A percentile compares a stretch with the other conserved stretches of the same genome.
Conservation (phyloP, 176 grass and related monocot genomes). For the Poa annua region DNA sequence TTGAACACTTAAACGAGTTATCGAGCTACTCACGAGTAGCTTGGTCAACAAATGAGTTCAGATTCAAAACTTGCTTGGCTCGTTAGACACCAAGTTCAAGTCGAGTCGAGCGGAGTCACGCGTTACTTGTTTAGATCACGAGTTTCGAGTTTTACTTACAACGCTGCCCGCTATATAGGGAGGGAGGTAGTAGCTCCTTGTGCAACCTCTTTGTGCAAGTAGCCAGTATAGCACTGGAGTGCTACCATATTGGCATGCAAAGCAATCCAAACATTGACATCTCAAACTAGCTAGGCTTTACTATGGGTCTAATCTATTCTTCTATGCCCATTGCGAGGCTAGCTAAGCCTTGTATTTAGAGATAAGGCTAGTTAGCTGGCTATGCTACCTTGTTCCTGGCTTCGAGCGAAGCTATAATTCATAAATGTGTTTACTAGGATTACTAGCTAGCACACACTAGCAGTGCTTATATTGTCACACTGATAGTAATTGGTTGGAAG, state of each 20-base stretch:
- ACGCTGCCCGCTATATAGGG: too few species aligned
- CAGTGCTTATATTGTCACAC: neutral
- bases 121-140: too few species aligned
- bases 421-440: neutral
- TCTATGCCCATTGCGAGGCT: neutral
- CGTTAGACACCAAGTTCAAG: too few species aligned
- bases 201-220: neutral
- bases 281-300: neutral
- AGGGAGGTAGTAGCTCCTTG: too few species aligned
- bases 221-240: neutral
- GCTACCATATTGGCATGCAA: neutral
- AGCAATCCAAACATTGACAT: constrained; percentile 37
- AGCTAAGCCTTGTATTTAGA: neutral
- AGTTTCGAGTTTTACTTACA: too few species aligned
- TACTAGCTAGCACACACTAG: neutral
- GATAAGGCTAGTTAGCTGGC: neutral
- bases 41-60: too few species aligned
- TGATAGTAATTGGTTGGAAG: neutral
- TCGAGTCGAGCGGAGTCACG: too few species aligned
- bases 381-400: neutral
- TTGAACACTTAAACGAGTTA: too few species aligned
- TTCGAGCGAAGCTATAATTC: neutral
- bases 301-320: neutral
- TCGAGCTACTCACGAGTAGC: too few species aligned
- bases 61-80: too few species aligned